Base-by-base conservation (phyloP, 1,284 basidiomycete genomes). In the Meripilus lineatus region DNA sequence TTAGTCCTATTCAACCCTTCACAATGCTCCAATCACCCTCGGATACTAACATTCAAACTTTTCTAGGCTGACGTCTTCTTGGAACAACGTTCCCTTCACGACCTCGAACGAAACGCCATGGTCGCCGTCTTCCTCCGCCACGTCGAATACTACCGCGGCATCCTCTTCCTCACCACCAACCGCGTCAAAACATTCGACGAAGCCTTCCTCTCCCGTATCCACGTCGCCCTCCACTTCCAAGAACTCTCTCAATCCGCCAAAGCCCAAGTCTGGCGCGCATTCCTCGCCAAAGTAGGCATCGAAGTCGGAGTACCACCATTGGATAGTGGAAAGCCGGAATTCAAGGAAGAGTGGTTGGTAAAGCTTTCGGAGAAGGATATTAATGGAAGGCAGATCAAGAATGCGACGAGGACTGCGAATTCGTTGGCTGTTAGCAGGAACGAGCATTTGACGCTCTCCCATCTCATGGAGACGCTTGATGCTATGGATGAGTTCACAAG, bases 121-220 rank as follows among this genome's bases (percentile, higher is more conserved):
- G 79, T 82, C 11, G 77, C 79, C 3, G 75, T 80, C 14, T 81
- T 81, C 67, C 64, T 79, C 32, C 75, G 77, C 20, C 74, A 76
- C 51, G 69, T 81, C 42, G 79, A 83, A 56, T 82, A 81, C 58
- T 79, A 81, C 60, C 72, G 73, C 32, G 78, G 78, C 3, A 77
- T 81, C 55, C 70, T 84, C 40, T 81, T 84, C 69, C 67, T 84
- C 36, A 82, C 81, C 18, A 82, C 80, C 17, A 83, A 82, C 56
- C 72, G 80, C 30, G 72, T 83, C 38, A 72, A 74, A 48, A 68
- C 73, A 2, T 82, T 82, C 58, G 81, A 83, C 56, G 75, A 78
- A 51, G 81, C 80, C 10, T 83, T 83, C 71, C 69, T 79, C 40
- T 81, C 78, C n/a, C 77, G 79, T 45, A 79, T 81, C 51, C 77